Percentiles rank a stretch among this genome's conserved stretches.
These are phyloP conservation scores for Dipteronia sinensis DNA, from an alignment of 345 rosid species.

Conservation along the genomic window DNA sequence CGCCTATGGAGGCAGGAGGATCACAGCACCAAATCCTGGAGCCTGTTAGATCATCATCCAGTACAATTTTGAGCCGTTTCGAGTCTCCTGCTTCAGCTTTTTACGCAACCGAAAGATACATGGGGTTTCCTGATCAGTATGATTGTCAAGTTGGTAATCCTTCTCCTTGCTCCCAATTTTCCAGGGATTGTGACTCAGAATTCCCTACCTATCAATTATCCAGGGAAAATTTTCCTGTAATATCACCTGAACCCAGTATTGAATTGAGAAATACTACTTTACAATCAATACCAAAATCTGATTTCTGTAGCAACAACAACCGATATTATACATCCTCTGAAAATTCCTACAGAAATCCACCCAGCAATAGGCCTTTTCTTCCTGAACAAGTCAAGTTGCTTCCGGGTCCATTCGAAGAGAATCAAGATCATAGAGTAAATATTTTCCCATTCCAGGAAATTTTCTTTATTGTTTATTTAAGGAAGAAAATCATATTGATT, in stretches of 20 bases:
- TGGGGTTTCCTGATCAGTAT: conserved; percentile 48
- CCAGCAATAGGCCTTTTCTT: conserved; percentile 14
- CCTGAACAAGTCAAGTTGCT: conserved; percentile 17
- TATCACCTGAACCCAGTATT: conserved; percentile 18
- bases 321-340: conserved; percentile 17
- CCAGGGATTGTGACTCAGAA: conserved; percentile 31
- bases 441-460: neutral
- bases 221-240: conserved; percentile 19
- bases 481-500: neutral
- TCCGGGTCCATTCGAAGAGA: conserved; percentile 41
- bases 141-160: conserved; percentile 28
- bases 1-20: conserved; percentile 21
- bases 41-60: conserved; percentile 35
- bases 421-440: conserved; percentile 55
- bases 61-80: conserved; percentile 44
- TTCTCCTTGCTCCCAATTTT: conserved; percentile 16
- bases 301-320: conserved; percentile 12
- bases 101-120: conserved; percentile 50
- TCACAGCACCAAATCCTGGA: conserved; percentile 20
- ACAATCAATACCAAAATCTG: conserved; percentile 27
- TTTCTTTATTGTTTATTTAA: neutral
- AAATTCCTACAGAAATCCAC: conserved; percentile 16
- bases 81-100: conserved; percentile 55
- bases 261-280: conserved; percentile 28
- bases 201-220: conserved; percentile 27